phyloP scores from a whole-genome alignment of 208 protist species.

The Crithidia fasciculata region DNA sequence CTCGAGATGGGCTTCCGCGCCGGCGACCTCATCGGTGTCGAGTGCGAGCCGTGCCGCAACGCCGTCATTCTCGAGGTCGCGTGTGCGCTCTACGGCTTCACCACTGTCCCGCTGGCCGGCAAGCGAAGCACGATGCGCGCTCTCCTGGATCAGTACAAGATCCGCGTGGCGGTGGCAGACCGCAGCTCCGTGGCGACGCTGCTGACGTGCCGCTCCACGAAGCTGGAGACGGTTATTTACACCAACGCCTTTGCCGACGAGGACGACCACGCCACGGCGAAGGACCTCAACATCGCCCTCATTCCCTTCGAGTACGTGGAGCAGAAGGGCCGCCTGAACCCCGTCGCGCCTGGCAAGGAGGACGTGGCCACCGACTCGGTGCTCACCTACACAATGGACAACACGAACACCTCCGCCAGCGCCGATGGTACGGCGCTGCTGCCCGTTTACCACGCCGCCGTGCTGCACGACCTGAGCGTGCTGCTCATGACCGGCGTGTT shows the following conservation, averaged over 20 bases:
- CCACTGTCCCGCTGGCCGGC: conserved; percentile 72
- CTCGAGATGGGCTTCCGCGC: conserved; percentile 51
- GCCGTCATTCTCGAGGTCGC: conserved; percentile 74
- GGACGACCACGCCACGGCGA: conserved; percentile 59
- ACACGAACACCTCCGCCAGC: conserved; percentile 39
- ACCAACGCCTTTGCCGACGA: conserved; percentile 63
- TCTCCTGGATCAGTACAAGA: conserved; percentile 77
- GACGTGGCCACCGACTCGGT: conserved; percentile 40
- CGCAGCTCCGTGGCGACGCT: conserved; percentile 65
- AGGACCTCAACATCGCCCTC: conserved; percentile 84
- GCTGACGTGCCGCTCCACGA: conserved; percentile 79
- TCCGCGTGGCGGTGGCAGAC: conserved; percentile 72
- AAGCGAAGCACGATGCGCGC: conserved; percentile 55
- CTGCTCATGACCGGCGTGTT: conserved; percentile 68
- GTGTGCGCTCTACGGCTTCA: conserved; percentile 72
- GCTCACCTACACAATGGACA: conserved; percentile 78
- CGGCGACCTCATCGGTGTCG: conserved; percentile 84
- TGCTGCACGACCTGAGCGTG: conserved; percentile 67
- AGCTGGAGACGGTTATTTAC: conserved; percentile 77
- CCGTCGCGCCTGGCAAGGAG: conserved; percentile 25
- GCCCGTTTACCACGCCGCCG: conserved; percentile 69
- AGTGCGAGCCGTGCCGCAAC: conserved; percentile 65
- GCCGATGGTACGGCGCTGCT: conserved; percentile 36
- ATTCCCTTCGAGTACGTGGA: conserved; percentile 70
- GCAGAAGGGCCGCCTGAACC: conserved; percentile 52